Percentiles rank a stretch among this genome's conserved stretches.
Conservation (phyloP, 768 basidiomycete genomes). For the Paxillus rubicundulus region DNA sequence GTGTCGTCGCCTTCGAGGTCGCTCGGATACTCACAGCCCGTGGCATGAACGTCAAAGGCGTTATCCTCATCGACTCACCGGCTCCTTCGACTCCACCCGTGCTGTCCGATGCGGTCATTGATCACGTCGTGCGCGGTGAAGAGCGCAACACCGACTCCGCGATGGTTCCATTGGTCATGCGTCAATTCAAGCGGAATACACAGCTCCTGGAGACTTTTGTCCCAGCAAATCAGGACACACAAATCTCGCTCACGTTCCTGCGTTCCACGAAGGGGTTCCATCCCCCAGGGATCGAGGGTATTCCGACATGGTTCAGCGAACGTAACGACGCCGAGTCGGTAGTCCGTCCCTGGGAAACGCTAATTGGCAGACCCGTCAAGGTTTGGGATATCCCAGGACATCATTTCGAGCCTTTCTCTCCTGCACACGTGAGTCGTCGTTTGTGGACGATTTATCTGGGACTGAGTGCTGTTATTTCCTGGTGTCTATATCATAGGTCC, state of each 20-base stretch:
- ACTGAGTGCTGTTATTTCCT: not conserved
- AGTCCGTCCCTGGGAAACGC: constrained; percentile 46
- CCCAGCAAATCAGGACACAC: constrained; percentile 28
- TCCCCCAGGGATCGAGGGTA: constrained; percentile 29
- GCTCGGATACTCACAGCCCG: constrained; percentile 44
- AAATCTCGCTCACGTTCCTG: constrained; percentile 46
- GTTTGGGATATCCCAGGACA: constrained; percentile 60
- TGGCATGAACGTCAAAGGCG: constrained; percentile 48
- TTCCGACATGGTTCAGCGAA: constrained; percentile 53
- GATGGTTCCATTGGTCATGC: constrained; percentile 37
- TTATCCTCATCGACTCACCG: constrained; percentile 69
- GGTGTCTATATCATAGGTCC: constrained; percentile 5
- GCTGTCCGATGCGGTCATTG: constrained; percentile 52
- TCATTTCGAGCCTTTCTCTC: constrained; percentile 60
- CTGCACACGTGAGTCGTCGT: constrained; percentile 43
- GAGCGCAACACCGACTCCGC: constrained; percentile 28
- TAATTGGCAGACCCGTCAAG: constrained; percentile 38
- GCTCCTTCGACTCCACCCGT: constrained; percentile 50
- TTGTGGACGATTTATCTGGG: not conserved
- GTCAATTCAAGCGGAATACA: constrained; percentile 51
- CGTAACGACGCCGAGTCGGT: constrained; percentile 35
- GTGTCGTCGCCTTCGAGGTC: constrained; percentile 66
- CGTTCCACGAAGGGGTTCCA: constrained; percentile 50
- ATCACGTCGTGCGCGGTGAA: constrained; percentile 40
- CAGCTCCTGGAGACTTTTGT: constrained; percentile 47